Conservation (phyloP, 352 stramenopile genomes). For the Globisporangium uncinulatum region DNA sequence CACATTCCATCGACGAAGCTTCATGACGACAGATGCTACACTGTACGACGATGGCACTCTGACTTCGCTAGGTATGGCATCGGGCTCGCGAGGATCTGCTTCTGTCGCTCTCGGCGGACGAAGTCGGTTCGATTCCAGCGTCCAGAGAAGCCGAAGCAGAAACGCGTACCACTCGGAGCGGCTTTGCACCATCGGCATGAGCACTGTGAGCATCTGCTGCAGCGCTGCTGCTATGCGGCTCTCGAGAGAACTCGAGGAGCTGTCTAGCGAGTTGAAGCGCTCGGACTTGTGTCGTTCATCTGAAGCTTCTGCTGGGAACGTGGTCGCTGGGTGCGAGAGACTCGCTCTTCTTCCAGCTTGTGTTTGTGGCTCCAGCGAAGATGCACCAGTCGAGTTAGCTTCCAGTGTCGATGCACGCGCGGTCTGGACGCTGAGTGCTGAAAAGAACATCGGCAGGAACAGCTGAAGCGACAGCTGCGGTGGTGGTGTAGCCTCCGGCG, state of each 20-base stretch:
- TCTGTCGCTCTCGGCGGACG: neutral
- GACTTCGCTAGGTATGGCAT: neutral
- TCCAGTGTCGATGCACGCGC: neutral
- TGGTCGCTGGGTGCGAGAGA: neutral
- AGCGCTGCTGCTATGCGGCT: slow-evolving; percentile 12
- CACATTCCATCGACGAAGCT: neutral
- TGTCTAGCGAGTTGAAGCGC: neutral
- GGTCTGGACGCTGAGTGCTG: slow-evolving; percentile 2
- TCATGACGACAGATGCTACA: neutral
- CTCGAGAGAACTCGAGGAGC: neutral
- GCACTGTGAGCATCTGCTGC: slow-evolving; percentile 7
- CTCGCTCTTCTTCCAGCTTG: neutral
- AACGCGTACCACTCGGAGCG: slow-evolving; percentile 23
- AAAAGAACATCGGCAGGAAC: slow-evolving; percentile 30
- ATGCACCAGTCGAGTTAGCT: neutral
- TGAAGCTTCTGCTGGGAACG: neutral
- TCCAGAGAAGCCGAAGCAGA: slow-evolving; percentile 13
- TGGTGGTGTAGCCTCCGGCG: slow-evolving; percentile 1
- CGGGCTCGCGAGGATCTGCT: neutral
- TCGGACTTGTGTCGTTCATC: neutral
- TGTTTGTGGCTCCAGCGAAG: neutral
- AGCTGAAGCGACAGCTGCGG: slow-evolving; percentile 23
- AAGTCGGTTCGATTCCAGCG: slow-evolving; percentile 1
- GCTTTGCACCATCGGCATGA: slow-evolving; percentile 16
- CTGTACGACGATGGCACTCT: neutral